phyloP scores from a whole-genome alignment of 2,329 filamentous ascomycete genomes.

The Fusarium coffeatum region DNA sequence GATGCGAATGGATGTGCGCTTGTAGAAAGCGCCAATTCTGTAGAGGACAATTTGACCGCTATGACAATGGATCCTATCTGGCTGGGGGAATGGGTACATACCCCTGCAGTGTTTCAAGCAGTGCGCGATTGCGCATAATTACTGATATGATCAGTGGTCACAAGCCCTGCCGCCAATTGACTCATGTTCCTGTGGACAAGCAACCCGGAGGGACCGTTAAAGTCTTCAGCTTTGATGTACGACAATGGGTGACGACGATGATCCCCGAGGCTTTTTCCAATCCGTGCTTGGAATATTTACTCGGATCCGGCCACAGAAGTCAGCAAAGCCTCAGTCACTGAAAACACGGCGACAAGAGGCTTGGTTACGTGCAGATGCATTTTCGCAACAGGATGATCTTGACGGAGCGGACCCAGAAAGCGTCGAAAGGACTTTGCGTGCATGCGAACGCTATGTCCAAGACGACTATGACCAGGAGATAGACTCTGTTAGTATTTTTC shows the following conservation, averaged over 20 bases:
- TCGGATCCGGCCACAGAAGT: not conserved
- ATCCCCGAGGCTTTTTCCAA: not conserved
- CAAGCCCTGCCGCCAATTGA: not conserved
- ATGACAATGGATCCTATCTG: not conserved
- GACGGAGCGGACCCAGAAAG: not conserved
- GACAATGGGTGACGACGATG: not conserved
- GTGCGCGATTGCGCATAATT: not conserved
- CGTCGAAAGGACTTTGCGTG: not conserved
- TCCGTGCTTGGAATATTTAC: not conserved
- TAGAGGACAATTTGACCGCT: not conserved
- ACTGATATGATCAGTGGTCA: not conserved
- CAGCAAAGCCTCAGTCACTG: not conserved
- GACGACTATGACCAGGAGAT: not conserved
- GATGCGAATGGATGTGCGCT: not conserved
- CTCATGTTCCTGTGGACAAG: not conserved
- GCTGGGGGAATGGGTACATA: not conserved
- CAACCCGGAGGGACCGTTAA: not conserved
- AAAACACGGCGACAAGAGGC: not conserved
- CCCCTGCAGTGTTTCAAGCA: not conserved
- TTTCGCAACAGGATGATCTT: not conserved
- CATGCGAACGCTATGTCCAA: not conserved
- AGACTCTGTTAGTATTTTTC: not conserved
- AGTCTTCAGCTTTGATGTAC: not conserved
- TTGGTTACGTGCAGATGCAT: not conserved
- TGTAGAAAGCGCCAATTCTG: no score